phyloP scores from a whole-genome alignment of 163 green algal species.

The Prototheca stagnorum region DNA sequence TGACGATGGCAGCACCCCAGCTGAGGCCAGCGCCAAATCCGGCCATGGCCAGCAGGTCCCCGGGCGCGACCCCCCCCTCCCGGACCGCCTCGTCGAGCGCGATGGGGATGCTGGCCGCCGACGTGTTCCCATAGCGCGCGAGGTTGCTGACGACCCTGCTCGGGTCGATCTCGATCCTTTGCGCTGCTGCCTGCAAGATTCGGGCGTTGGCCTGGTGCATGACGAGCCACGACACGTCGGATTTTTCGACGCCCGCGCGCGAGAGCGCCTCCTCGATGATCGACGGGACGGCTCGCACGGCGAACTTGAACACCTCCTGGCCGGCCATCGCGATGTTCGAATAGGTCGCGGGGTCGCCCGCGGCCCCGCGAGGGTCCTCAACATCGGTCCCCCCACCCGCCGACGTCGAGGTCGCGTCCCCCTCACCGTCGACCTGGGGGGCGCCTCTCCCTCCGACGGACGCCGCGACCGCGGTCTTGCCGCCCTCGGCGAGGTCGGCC shows the following conservation, averaged over 20 bases:
- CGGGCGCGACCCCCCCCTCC: slow-evolving; percentile 53
- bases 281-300: slow-evolving; percentile 72
- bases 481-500: neutral
- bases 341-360: neutral
- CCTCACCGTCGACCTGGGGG: neutral
- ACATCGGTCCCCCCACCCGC: too few species aligned
- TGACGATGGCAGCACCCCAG: slow-evolving; percentile 78
- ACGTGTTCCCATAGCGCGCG: slow-evolving; percentile 94
- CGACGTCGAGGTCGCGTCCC: neutral
- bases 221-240: slow-evolving; percentile 78
- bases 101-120: slow-evolving; percentile 83
- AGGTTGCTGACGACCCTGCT: slow-evolving; percentile 88
- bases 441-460: too few species aligned
- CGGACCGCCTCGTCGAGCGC: slow-evolving; percentile 86
- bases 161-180: slow-evolving; percentile 49
- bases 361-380: too few species aligned
- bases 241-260: slow-evolving; percentile 45
- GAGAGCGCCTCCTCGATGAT: slow-evolving; percentile 54
- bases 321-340: slow-evolving; percentile 84
- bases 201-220: slow-evolving; percentile 94
- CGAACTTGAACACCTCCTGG: slow-evolving; percentile 96
- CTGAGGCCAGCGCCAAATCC: slow-evolving; percentile 92
- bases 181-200: slow-evolving; percentile 79
- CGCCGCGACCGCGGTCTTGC: too few species aligned
- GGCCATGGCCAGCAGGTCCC: slow-evolving; percentile 72